A percentile compares a stretch with the other conserved stretches of the same genome.
Evolutionary conservation across 352 stramenopile species (phyloP).

Genomic region (Globisporangium takayamanum): DNA sequence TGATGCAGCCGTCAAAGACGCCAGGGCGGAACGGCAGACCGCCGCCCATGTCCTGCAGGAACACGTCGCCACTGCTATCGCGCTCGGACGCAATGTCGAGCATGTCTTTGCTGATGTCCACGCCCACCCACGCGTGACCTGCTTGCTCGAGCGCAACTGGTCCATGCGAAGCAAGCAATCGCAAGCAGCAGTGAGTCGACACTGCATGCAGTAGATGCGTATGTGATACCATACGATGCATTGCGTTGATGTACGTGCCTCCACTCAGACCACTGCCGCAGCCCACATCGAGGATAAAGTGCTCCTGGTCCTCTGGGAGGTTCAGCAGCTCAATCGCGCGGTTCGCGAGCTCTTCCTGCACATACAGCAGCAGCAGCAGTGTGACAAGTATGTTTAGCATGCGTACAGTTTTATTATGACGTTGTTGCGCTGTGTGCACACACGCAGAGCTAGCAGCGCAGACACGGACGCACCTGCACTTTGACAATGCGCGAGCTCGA

Average conservation of each 20-base stretch:
- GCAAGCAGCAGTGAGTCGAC: background rate
- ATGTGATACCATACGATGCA: background rate
- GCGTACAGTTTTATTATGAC: too few species aligned
- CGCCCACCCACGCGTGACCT: conserved; percentile 97
- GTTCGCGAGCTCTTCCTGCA: conserved; percentile 90
- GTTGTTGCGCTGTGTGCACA: too few species aligned
- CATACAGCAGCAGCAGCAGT: background rate
- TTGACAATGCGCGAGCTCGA: conserved; percentile 90
- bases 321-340: conserved; percentile 97
- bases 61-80: conserved; percentile 83
- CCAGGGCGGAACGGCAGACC: conserved; percentile 96
- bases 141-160: conserved; percentile 83
- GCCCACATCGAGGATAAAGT: conserved; percentile 95
- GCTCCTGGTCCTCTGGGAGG: conserved; percentile 77
- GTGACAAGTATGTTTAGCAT: background rate
- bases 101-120: conserved; percentile 98
- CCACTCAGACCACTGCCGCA: conserved; percentile 96
- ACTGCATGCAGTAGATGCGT: background rate
- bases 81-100: conserved; percentile 96
- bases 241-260: conserved; percentile 26
- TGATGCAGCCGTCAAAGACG: conserved; percentile 98
- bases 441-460: background rate
- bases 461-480: conserved; percentile 65
- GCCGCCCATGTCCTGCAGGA: conserved; percentile 97
- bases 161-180: conserved; percentile 1